phyloP scores from a whole-genome alignment of 768 basidiomycete species.

The Pulveroboletus ravenelii region DNA sequence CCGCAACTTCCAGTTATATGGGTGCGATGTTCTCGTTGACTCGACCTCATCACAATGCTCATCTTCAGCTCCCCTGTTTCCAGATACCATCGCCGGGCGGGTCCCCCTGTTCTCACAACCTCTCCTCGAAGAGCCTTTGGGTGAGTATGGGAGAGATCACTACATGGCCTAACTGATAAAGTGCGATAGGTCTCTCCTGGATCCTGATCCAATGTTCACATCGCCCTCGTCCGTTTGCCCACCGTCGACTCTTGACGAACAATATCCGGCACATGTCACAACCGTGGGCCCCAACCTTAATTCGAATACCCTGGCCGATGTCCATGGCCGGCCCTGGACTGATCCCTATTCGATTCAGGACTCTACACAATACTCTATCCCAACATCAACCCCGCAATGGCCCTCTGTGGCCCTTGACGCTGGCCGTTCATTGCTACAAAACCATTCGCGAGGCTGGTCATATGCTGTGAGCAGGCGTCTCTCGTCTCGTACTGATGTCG shows the following conservation, averaged over 20 bases:
- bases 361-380: background rate
- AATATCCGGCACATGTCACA: no score
- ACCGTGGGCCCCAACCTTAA: background rate
- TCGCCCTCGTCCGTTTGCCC: background rate
- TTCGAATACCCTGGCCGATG: background rate
- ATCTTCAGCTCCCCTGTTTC: background rate
- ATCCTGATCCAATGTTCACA: no score
- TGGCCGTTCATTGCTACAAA: no score
- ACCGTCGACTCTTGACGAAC: background rate
- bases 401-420: fast-evolving
- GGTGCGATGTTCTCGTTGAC: background rate
- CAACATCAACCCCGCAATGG: background rate
- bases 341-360: background rate
- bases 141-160: background rate
- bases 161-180: background rate
- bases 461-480: background rate
- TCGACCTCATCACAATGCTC: background rate
- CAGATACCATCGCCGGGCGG: background rate
- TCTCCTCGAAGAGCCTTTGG: background rate
- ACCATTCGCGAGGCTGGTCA: background rate
- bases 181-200: background rate
- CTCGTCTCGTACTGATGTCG: no score
- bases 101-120: background rate
- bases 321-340: no score
- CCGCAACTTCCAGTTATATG: background rate